Base-by-base conservation (phyloP, 2,329 filamentous ascomycete genomes). In the Cercospora sp. region DNA sequence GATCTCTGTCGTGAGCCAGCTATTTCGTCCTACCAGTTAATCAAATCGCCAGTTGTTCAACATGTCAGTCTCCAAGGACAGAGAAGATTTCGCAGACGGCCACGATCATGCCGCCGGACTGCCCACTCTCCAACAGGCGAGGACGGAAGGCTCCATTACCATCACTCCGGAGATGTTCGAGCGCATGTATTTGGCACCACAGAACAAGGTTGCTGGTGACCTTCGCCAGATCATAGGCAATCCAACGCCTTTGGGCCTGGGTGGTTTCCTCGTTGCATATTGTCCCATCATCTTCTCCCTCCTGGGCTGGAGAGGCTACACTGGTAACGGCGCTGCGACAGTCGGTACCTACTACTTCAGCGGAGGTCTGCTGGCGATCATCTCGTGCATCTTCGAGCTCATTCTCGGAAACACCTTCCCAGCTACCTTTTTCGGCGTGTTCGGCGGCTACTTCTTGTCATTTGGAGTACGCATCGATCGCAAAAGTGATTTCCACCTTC, bases 321-420 rank as follows among this genome's bases (percentile, higher is more conserved):
- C 59, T 21, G 67, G 61, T 45, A 63, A 63, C 28, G 71, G 70
- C 26, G 71, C 69, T 10, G 72, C 72, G n/a, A 71, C 69, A 12
- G 69, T 73, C 26, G 77, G 76, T 30, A 74, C 75, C 37, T 77
- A 76, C 72, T 78, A 75, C 68, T 78, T 79, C 68, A 76, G 78
- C 60, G 78, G 77, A 61, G 78, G 78, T 51, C 67, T 78, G 5
- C 72, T 79, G 16, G 75, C 79, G 68, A 68, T 77, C 18, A 65
- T 79, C 60, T 74, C 75, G 10, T 70, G 72, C 30, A 71, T 79
- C 37, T 72, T 79, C 34, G 77, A 79, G 61, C 78, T 79, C 65
- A 71, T 80, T 53, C 69, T 79, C 24, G 77, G 78, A 57, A 79
- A 79, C 32, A 77, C 74, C 5, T 75, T 76, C 51, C 70, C 74